Percentiles rank a stretch among this genome's conserved stretches.
Conservation (phyloP, 192 early-diverging fungal genomes). For the Allomyces macrogynus region DNA sequence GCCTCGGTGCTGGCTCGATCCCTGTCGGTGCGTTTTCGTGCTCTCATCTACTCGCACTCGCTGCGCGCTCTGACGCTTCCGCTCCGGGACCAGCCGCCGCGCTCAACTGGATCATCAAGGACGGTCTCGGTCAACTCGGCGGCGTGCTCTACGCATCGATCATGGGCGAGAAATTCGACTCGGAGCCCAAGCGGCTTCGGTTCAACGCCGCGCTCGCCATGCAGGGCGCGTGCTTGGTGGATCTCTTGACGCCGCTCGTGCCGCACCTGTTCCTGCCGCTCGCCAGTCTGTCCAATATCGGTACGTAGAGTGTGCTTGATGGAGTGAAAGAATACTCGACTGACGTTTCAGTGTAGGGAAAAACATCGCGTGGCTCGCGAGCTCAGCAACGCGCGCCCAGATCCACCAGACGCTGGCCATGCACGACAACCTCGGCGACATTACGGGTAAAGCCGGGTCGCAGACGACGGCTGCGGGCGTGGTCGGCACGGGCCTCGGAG, state of each 20-base stretch:
- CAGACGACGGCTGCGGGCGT: conserved; percentile 65
- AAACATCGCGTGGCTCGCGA: conserved; percentile 71
- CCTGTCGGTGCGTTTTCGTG: conserved; percentile 13
- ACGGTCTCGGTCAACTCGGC: conserved; percentile 66
- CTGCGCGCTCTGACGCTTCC: neutral
- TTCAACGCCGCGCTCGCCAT: conserved; percentile 50
- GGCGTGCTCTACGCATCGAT: conserved; percentile 64
- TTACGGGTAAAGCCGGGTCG: conserved; percentile 66
- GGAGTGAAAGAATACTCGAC: neutral
- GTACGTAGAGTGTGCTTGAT: conserved; percentile 17
- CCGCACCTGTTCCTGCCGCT: conserved; percentile 53
- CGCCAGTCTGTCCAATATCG: conserved; percentile 60
- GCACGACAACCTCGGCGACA: conserved; percentile 61
- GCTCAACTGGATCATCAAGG: conserved; percentile 82
- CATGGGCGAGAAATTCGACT: conserved; percentile 56
- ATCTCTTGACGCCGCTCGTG: conserved; percentile 56
- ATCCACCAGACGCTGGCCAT: conserved; percentile 56
- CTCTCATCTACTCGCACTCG: conserved; percentile 12
- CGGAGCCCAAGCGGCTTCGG: conserved; percentile 60
- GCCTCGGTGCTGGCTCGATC: conserved; percentile 51
- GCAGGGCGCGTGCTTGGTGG: conserved; percentile 50
- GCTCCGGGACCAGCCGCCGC: conserved; percentile 32
- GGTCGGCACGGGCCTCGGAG: conserved; percentile 37
- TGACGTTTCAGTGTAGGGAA: conserved; percentile 15
- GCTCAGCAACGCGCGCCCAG: conserved; percentile 58